Base-by-base conservation (phyloP, 2,329 filamentous ascomycete genomes). In the Trichophaea hybrida region DNA sequence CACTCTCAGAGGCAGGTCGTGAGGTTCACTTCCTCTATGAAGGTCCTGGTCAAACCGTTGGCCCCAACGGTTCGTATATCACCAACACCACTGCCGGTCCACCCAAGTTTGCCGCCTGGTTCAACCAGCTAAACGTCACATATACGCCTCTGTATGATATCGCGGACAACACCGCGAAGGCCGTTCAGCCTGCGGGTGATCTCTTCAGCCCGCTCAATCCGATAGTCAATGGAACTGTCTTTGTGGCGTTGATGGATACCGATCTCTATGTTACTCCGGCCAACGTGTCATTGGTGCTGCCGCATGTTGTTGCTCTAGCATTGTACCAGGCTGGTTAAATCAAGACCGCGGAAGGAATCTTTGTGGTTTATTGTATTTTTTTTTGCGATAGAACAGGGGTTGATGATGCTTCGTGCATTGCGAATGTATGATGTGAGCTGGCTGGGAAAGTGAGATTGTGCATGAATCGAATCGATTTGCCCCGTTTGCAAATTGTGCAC, bases 1-100 rank as follows among this genome's bases (percentile, higher is more conserved):
- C 79, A 54, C 78, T 94, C 0, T 85, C 84, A 0, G 88, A 84
- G 70, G 79, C 88, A 0, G 87, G 87, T 0, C 84, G 84, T 31
- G 74, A 82, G 66, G 81, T 94, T 1, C 81, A 80, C 68, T 73
- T 94, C 5, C 70, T 77, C 48, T 94, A 87, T 87, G 86, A 93
- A 32, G 72, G 70, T 0, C 84, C 86, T 0, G 86, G 86, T 0
- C 72, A 79, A 65, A 67, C 77, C 0, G 78, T 91, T 2, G 88
- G 88, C 0, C 88, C 88, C 0, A 91, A 94, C 72, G 88, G 88
- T 74, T 86, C 81, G 69, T 94, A 94, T 70, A 73, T 88, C 53
- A 91, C 88, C 0, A 71, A 72, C 2, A 80, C 77, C 0, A 75
- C 75, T 0, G 76, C 77, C 0, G 76, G 76, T 1, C 67, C 71